Conservation (phyloP, 2,329 filamentous ascomycete genomes). For the Ophiostoma novo-ulmi region DNA sequence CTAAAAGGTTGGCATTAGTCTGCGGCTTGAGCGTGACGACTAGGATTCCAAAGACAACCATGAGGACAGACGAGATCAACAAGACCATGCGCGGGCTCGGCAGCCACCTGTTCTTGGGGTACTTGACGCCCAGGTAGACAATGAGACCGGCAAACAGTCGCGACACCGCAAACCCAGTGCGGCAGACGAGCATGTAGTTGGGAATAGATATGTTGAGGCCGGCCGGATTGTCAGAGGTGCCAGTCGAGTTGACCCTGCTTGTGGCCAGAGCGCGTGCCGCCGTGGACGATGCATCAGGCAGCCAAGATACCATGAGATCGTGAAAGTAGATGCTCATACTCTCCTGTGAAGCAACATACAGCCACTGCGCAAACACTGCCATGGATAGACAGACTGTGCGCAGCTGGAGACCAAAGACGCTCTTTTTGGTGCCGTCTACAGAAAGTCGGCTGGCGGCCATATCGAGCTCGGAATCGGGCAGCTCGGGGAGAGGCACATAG, state of each 20-base stretch:
- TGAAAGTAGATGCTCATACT: conserved; percentile 58
- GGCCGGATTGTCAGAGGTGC: conserved; percentile 35
- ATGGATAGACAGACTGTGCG: conserved; percentile 58
- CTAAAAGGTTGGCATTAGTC: conserved; percentile 44
- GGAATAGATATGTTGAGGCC: conserved; percentile 52
- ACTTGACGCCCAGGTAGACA: conserved; percentile 49
- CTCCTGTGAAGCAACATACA: conserved; percentile 71
- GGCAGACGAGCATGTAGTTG: conserved; percentile 66
- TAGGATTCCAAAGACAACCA: conserved; percentile 53
- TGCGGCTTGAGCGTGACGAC: conserved; percentile 42
- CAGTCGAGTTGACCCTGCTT: background rate
- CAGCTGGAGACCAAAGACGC: conserved; percentile 43
- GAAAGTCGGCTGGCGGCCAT: conserved; percentile 45
- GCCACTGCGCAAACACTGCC: conserved; percentile 71
- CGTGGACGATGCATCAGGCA: conserved; percentile 30
- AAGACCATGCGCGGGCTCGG: conserved; percentile 68
- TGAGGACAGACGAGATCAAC: conserved; percentile 54
- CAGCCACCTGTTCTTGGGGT: conserved; percentile 41
- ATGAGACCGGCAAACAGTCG: conserved; percentile 63
- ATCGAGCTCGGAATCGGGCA: conserved; percentile 52
- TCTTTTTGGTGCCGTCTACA: conserved; percentile 47
- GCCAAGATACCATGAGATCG: conserved; percentile 43
- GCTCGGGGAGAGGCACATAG: conserved; percentile 61
- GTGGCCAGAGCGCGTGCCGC: background rate
- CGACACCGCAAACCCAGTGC: conserved; percentile 66